phyloP scores from a whole-genome alignment of 2,329 filamentous ascomycete genomes.

The Stenocarpella maydis region DNA sequence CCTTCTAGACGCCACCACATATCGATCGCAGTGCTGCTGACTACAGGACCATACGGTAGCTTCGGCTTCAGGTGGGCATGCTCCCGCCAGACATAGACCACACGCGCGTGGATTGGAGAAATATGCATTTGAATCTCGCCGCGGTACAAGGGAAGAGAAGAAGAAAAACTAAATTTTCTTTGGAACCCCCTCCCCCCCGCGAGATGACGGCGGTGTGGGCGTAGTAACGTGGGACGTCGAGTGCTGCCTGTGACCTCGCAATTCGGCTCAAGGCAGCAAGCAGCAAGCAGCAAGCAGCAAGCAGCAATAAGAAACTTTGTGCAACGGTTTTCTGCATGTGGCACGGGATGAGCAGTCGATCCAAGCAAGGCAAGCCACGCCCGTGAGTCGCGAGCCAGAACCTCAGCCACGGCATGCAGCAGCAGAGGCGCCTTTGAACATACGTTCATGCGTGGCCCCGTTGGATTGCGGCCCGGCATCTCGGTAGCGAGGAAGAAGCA shows the following conservation, averaged over 20 bases:
- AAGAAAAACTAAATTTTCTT: too few species aligned
- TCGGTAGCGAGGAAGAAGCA: constrained; percentile 10
- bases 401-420: background rate
- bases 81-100: background rate
- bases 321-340: constrained; percentile 5
- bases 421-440: background rate
- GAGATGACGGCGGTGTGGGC: background rate
- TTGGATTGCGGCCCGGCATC: background rate
- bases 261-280: too few species aligned
- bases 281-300: too few species aligned
- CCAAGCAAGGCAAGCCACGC: constrained; percentile 8
- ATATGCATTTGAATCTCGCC: background rate
- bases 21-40: background rate
- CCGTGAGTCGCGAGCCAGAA: background rate
- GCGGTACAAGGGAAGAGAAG: background rate
- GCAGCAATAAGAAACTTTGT: background rate
- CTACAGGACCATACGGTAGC: background rate
- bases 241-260: background rate
- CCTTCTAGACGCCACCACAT: background rate
- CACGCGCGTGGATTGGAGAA: background rate
- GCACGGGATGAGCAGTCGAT: constrained; percentile 16
- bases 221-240: background rate
- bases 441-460: background rate
- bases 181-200: too few species aligned
- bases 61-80: background rate